phyloP scores from a whole-genome alignment of 257 asterid genomes.

The Solanum pimpinellifolium region DNA sequence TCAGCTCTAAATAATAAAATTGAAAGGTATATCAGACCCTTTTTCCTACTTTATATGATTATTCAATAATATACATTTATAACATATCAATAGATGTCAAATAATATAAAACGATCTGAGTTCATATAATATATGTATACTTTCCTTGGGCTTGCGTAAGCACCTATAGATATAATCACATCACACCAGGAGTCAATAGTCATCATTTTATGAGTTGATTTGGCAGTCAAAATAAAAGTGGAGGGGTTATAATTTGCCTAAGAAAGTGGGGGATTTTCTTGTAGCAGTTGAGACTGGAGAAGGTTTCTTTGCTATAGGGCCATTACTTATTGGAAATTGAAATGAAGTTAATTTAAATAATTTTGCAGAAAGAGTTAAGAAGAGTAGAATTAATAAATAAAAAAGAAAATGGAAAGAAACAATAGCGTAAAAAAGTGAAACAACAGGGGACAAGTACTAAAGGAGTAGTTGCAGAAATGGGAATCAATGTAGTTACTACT shows the following conservation, averaged over 20 bases:
- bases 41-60: neutral
- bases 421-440: neutral
- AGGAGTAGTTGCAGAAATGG: neutral
- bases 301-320: neutral
- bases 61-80: neutral
- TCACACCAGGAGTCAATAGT: neutral
- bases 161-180: neutral
- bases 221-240: slow-evolving; percentile 6
- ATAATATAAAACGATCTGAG: no score
- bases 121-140: neutral
- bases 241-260: neutral
- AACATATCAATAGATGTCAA: no score
- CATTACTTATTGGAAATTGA: slow-evolving; percentile 12
- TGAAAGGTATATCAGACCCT: no score
- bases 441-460: neutral
- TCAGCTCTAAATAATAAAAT: no score
- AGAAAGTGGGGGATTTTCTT: slow-evolving; percentile 17
- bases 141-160: slow-evolving; percentile 11
- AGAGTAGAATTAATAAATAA: neutral
- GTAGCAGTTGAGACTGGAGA: neutral
- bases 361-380: neutral
- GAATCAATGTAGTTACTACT: slow-evolving; percentile 2
- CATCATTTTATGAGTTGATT: slow-evolving; percentile 2
- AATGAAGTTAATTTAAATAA: neutral
- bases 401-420: neutral